Evolutionary conservation across 2,329 filamentous ascomycete species (phyloP), one percentile per base, ranked within the genome.

Genomic region (Penicillium sp.): DNA sequence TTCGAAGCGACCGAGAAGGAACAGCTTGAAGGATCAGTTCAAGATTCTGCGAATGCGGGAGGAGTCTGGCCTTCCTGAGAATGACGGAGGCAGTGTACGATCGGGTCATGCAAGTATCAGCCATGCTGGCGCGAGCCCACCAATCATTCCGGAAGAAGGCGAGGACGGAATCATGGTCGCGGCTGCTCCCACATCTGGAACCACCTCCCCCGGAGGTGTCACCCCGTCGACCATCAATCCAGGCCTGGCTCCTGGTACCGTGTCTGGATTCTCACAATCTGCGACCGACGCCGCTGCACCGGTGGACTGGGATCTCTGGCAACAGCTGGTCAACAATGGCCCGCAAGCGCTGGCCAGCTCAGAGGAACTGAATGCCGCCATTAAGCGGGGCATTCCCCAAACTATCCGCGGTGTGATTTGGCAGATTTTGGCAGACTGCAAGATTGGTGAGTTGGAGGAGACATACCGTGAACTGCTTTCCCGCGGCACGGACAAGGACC

Each of bases 221-320:
- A 81, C 88, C 56, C 87, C 89, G 7, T 79, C 85, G 0, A 86
- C 82, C 3, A 83, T 91, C 16, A 91, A 91, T 66, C 82, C 84
- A 4, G 87, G 83, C 57, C 80, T 97, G 46, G 88, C 92, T 0
- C 93, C 93, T 0, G 93, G 93, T 1, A 97, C 93, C 1, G 92
- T 89, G 7, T 88, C 91, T 11, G 93, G 94, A 6, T 86, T 93
- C 43, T 88, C 88, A 24, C 87, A 91, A 3, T 86, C 87, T 22
- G 83, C 88, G 62, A 78, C 79, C 14, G 90, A 93, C 69, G 79
- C 82, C 35, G 77, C 79, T 27, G 81, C 82, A 16, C 88, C 91
- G 24, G 95, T 99, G n/a, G 92, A 99, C 72, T 99, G 95, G 95
- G 95, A 99, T 75, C 79, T 99, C 40, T 99, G 95, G 95, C 94